Evolutionary conservation across 208 protist genomes (phyloP), one percentile per base, ranked within the genome.

Genomic region (Leishmania martiniquensis): DNA sequence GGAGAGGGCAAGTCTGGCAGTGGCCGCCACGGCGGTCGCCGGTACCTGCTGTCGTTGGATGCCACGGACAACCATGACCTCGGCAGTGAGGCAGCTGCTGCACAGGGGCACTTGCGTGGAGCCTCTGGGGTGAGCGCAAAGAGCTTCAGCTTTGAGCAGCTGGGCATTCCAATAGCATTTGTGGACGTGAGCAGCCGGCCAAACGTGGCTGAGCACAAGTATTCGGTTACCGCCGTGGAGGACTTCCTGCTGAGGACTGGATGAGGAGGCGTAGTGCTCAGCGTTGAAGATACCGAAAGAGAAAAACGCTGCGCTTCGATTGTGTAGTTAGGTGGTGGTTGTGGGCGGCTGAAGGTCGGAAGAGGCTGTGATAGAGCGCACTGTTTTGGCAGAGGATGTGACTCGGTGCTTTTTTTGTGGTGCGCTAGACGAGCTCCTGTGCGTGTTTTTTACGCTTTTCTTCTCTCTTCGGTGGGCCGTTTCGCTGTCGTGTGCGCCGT

Each of bases 151-250:
- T 96, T 96, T 83, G 84, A 93, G 34, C 75, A 83, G 44, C 84
- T 94, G 57, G 76, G 77, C 0, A 72, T 93, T 70, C 85, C 66
- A 73, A 82, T 67, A 54, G 51, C 37, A 0, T 97, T 97, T 87
- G 86, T 84, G 6, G 91, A 96, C 76, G 82, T 95, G 9, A 95
- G 89, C 73, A 89, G 84, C 71, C 72, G 90, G 20, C 84, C 90
- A n/a, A 79, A 87, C 54, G 37, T 63, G 2, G 65, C 59, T 52
- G 75, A 85, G 57, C 80, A 89, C 70, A 60, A 59, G 12, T 95
- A 91, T 74, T 87, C 80, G 29, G 80, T 89, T 4, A 67, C 88
- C 37, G 55, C 81, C 3, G 71, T 96, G 0, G 74, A 85, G 51
- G 65, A 87, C 6, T 94, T 94, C 73, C 78, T 90, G 39, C 73